Evolutionary conservation across 371 early-diverging fungal species (phyloP).

Genomic region (Rhizopus stolonifer): DNA sequence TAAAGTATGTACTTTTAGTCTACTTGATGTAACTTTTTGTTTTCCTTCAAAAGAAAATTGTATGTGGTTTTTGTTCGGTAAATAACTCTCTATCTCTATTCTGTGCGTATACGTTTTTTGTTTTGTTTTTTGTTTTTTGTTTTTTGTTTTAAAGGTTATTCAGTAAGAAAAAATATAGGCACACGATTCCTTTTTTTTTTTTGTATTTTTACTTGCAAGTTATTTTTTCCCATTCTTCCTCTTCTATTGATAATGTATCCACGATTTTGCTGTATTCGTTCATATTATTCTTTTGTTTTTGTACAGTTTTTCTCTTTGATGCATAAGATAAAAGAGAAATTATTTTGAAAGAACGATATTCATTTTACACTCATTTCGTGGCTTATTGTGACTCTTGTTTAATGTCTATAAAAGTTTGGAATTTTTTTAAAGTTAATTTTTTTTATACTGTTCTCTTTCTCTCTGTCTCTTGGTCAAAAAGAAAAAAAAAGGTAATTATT

Average conservation of each 20-base stretch:
- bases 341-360: not conserved
- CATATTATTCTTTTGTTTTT: not conserved
- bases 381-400: slow-evolving; percentile 11
- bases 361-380: slow-evolving; percentile 6
- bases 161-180: not conserved
- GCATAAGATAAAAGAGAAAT: not conserved
- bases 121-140: too few species aligned
- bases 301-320: not conserved
- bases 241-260: not conserved
- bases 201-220: slow-evolving; percentile 12
- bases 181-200: not conserved
- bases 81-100: slow-evolving; percentile 14
- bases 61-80: slow-evolving; percentile 15
- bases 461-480: not conserved
- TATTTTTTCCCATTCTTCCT: slow-evolving; percentile 13
- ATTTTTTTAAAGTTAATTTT: not conserved
- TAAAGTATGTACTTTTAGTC: slow-evolving; percentile 12
- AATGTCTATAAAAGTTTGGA: not conserved
- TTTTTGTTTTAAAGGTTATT: too few species aligned
- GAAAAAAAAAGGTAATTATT: slow-evolving; percentile 16
- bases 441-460: not conserved
- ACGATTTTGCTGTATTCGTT: not conserved
- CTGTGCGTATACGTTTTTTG: too few species aligned
- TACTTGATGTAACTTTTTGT: not conserved
- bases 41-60: not conserved